Base-by-base conservation (phyloP, 495 filamentous ascomycete genomes). In the Daldinia concentrica region DNA sequence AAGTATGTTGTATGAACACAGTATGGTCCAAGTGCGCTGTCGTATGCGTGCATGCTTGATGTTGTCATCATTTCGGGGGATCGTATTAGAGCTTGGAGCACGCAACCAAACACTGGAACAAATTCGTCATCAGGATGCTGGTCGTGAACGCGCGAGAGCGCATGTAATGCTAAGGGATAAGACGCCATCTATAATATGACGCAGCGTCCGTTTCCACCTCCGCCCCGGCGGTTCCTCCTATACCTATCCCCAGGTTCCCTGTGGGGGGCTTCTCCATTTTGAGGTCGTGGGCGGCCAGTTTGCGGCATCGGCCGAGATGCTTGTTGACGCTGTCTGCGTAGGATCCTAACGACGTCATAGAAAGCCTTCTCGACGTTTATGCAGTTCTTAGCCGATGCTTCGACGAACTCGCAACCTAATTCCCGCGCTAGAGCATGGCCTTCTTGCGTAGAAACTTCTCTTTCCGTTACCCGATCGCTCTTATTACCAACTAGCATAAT, bases 401-500 rank as follows among this genome's bases (percentile, higher is more conserved):
- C 95, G 64, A 98, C 94, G 74, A 98, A 99, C 66, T 98, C 95
- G 80, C 95, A 99, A 57, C 92, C 93, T 37, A 99, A 84, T 76
- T 97, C 93, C 76, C 93, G 91, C 41, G 95, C 96, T 19, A 98
- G 81, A 26, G 93, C 93, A 65, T 93, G 92, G 4, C 95, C 95
- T 82, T 99, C 95, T 78, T 99, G 95, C 29, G 94, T 96, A 1
- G 94, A 97, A 7, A 99, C 95, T 67, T 97, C 95, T 59, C 95
- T 88, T 80, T 99, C 96, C 14, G 95, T 95, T 17, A 95, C 92
- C 67, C 94, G 87, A 82, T 99, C 95, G 83, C 93, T 95, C 84
- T 99, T 99, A 82, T 99, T 98, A 39, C 96, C 95, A 29, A 99
- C 95, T 34, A 99, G 86, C 95, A 99, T 98, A 63, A 99, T 93